Evolutionary conservation across 495 filamentous ascomycete genomes (phyloP), one percentile per base, ranked within the genome.

Genomic region (Penicillium arizonense): DNA sequence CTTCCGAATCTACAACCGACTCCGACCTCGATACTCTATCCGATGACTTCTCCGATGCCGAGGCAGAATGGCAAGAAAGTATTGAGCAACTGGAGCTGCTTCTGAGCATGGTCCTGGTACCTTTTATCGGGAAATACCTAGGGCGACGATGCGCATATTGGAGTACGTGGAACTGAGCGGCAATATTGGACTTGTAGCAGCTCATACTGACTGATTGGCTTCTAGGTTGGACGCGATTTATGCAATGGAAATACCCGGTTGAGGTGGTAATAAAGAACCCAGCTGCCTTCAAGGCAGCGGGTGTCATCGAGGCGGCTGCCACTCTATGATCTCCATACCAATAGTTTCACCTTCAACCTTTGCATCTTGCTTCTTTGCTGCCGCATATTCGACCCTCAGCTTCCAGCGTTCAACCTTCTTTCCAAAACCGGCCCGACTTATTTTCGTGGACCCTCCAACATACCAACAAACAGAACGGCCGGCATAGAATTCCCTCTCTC

Each of bases 61-160:
- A 98, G 68, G 80, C 78, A 16, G 92, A 98, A 69, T 98, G 94
- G 94, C 86, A 89, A 57, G 90, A 91, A 62, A 91, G 87, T 58
- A 71, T 98, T 57, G 88, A 96, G 73, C 94, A 98, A 71, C 71
- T 97, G 41, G 90, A 98, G 77, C 74, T 98, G 44, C 75, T 98
- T 39, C 66, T 97, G 64, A 93, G 86, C 7, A 95, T 98, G 90
- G 88, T 97, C 14, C 63, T 96, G 58, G 87, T 97, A 34, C 94
- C 94, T 14, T 96, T 93, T 66, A 72, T 90, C 45, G 94, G 94
- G 18, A 97, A 96, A 68, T 97, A 90, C 69, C 77, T 97, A 59
- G 94, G 94, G 35, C 79, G 94, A 68, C 90, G 85, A 72, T 95
- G 90, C 76, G 94, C 94, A 45, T 97, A 97, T 71, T 97, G 91